Conservation (phyloP, 495 filamentous ascomycete genomes). For the Xylaria curta region DNA sequence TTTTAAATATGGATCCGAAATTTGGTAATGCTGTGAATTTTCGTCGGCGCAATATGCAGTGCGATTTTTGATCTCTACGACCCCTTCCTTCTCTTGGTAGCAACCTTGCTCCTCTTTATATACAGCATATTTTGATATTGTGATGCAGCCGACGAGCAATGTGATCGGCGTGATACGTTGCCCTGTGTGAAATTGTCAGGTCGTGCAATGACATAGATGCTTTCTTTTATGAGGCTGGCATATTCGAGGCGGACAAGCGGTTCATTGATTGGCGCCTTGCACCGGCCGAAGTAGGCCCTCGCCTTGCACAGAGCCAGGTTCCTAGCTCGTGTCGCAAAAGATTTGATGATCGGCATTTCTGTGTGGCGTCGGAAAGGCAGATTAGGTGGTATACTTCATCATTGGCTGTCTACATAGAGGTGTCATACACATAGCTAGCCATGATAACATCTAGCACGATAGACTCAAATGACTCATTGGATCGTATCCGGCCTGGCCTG, state of each 20-base stretch:
- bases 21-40: neutral
- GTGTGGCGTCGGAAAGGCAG: neutral
- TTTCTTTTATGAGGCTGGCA: neutral
- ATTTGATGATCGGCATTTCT: constrained; percentile 1
- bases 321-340: neutral
- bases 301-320: constrained; percentile 1
- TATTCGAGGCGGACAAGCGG: neutral
- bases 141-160: neutral
- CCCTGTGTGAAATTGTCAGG: constrained; percentile 7
- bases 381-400: neutral
- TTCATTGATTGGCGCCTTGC: neutral
- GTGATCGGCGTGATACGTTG: neutral
- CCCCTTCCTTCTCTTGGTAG: neutral
- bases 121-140: neutral
- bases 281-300: constrained; percentile 18
- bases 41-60: neutral
- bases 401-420: neutral
- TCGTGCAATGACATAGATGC: constrained; percentile 25
- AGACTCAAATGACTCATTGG: neutral
- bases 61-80: neutral
- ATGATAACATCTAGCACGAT: constrained; percentile 4
- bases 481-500: neutral
- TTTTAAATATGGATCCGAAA: neutral
- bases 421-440: neutral
- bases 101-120: constrained; percentile 11